Base-by-base conservation (phyloP, 208 protist species). In the Leishmania aethiopica region DNA sequence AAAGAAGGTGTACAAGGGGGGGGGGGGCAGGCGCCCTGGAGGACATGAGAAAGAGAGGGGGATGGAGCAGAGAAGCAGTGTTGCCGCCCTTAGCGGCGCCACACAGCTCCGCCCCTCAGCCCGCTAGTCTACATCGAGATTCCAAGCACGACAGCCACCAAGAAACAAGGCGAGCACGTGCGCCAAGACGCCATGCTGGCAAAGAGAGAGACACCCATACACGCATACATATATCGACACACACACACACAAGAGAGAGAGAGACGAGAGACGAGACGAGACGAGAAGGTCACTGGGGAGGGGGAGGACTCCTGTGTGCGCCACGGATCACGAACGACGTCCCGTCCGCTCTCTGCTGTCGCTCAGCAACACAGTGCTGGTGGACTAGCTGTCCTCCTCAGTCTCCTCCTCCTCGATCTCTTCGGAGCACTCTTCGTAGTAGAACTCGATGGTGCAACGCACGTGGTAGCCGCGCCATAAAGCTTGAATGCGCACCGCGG, bases 341-440 rank as follows among this genome's bases (percentile, higher is more conserved):
- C 25, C 45, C 70, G 25, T 53, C 7, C 42, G 28, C 45, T 51
- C 42, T 17, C 70, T 8, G 45, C 70, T 22, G 4, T 35, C 22
- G 3, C 37, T 53, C 28, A 15, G 25, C 22, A n/a, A 37, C 10
- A 32, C 5, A 32, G 70, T 53, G 70, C 13, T 22, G 45, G 47
- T 55, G 40, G 15, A 37, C 3, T 35, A 15, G 17, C 70, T 51
- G 11, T 19, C 42, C 25, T 19, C 57, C n/a, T 81, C 49, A 2
- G 49, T 25, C 15, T 73, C 80, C 28, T 83, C 81, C 19, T 79
- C 78, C 1, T 62, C 77, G 0, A 88, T 83, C 78, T 89, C 78
- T 64, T 88, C 85, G 77, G 82, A 80, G 76, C 84, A 93, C 67
- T 89, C 86, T 76, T 95, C 90, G 78, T 90, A 93, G 84, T 88